A percentile compares a stretch with the other conserved stretches of the same genome.
Evolutionary conservation across 2,329 filamentous ascomycete genomes (phyloP).

Genomic region (Cryphonectria nitschkei): DNA sequence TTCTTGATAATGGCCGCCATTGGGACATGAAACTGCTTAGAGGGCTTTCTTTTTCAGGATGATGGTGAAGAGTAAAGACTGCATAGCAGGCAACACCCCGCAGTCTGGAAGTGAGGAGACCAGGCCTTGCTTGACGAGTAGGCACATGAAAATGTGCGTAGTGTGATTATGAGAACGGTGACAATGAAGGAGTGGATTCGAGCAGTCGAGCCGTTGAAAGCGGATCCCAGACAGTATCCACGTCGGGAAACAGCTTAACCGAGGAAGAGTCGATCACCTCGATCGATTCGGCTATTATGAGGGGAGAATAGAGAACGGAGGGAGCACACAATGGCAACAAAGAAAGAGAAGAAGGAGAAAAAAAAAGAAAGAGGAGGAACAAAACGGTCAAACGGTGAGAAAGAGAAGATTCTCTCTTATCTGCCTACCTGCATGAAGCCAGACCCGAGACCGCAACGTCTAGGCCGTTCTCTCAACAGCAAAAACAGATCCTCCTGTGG

Average conservation of each 20-base stretch:
- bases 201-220: neutral
- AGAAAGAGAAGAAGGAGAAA: neutral
- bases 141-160: conserved; percentile 15
- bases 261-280: neutral
- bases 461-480: neutral
- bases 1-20: conserved; percentile 12
- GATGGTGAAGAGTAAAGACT: conserved; percentile 6
- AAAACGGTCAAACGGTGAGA: neutral
- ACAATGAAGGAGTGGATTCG: neutral
- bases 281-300: neutral
- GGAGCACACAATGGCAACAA: neutral
- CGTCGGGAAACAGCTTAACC: neutral
- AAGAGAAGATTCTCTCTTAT: neutral
- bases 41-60: conserved; percentile 19
- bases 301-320: neutral
- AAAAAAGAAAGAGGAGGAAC: neutral
- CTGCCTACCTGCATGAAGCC: neutral
- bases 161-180: neutral
- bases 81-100: conserved; percentile 26
- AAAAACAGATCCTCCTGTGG: neutral
- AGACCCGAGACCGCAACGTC: neutral
- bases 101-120: conserved; percentile 5
- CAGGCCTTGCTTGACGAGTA: neutral
- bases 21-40: neutral
- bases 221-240: neutral